These are phyloP conservation scores for Phaseolus lunatus DNA, from an alignment of 306 rosid genomes.

Conservation along the genomic window DNA sequence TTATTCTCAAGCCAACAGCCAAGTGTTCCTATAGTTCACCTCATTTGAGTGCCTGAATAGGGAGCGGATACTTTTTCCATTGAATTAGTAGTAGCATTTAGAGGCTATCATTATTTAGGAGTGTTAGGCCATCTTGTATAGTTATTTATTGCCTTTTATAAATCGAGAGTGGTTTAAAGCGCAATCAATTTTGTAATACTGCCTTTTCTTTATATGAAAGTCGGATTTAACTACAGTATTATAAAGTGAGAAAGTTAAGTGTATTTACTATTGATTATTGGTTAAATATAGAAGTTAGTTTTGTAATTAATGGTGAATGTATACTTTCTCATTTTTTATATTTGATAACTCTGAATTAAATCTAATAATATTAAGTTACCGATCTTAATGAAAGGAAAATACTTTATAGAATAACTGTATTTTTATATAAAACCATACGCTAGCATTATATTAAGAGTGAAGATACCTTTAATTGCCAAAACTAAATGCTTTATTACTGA, in stretches of 20 bases:
- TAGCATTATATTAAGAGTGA: too few species aligned
- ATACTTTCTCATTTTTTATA: neutral
- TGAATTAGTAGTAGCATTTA: neutral
- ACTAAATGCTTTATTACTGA: too few species aligned
- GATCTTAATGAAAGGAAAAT: too few species aligned
- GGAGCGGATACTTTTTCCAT: neutral
- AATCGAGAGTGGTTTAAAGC: neutral
- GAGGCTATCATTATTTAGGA: neutral
- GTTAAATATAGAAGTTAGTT: neutral
- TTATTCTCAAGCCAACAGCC: constrained; percentile 1
- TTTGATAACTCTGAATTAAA: too few species aligned
- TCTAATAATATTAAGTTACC: too few species aligned
- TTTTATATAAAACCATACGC: too few species aligned
- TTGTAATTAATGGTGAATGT: neutral
- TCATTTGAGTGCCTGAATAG: constrained; percentile 6
- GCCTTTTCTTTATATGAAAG: neutral
- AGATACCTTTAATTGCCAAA: too few species aligned
- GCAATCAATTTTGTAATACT: constrained; percentile 20
- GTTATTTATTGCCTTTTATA: neutral
- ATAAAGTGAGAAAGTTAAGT: too few species aligned
- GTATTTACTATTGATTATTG: neutral
- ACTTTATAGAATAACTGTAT: too few species aligned
- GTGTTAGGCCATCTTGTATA: neutral
- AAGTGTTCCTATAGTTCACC: constrained; percentile 7
- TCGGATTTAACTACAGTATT: neutral